phyloP scores from a whole-genome alignment of 768 basidiomycete species.

The Rhizopogon vinicolor region DNA sequence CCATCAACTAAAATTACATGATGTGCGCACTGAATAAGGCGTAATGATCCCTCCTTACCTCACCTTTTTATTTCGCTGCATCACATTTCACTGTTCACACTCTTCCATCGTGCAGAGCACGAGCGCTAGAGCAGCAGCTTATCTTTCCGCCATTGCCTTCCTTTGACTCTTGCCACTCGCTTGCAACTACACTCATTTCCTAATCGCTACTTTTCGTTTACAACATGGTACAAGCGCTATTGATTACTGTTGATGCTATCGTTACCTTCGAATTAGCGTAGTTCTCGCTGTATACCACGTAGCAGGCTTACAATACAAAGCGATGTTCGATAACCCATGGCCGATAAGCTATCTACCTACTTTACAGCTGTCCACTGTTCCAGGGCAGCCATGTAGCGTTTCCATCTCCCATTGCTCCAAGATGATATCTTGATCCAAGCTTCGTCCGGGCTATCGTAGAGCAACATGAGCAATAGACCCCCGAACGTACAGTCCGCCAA shows the following conservation, averaged over 20 bases:
- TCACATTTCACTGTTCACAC: not conserved
- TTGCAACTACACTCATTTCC: not conserved
- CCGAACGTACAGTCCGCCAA: constrained; percentile 25
- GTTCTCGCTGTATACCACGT: not conserved
- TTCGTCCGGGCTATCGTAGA: constrained; percentile 22
- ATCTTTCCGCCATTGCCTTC: not conserved
- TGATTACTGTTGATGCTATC: not conserved
- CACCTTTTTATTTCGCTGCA: not conserved
- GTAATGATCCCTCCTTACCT: not conserved
- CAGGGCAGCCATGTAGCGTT: constrained; percentile 13
- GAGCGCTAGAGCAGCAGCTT: too few species aligned
- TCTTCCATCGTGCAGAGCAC: not conserved
- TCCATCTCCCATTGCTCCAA: constrained; percentile 27
- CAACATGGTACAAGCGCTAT: not conserved
- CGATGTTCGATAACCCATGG: too few species aligned
- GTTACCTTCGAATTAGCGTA: not conserved
- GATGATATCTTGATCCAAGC: constrained; percentile 18
- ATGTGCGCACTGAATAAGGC: not conserved
- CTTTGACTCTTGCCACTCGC: not conserved
- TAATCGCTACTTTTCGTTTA: not conserved
- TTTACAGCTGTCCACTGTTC: constrained; percentile 13
- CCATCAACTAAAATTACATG: constrained; percentile 32
- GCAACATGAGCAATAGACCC: constrained; percentile 18
- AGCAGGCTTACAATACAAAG: not conserved
- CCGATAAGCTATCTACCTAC: not conserved